A percentile compares a stretch with the other conserved stretches of the same genome.
Evolutionary conservation across 352 stramenopile genomes (phyloP).

Genomic region (Globisporangium takayamanum): DNA sequence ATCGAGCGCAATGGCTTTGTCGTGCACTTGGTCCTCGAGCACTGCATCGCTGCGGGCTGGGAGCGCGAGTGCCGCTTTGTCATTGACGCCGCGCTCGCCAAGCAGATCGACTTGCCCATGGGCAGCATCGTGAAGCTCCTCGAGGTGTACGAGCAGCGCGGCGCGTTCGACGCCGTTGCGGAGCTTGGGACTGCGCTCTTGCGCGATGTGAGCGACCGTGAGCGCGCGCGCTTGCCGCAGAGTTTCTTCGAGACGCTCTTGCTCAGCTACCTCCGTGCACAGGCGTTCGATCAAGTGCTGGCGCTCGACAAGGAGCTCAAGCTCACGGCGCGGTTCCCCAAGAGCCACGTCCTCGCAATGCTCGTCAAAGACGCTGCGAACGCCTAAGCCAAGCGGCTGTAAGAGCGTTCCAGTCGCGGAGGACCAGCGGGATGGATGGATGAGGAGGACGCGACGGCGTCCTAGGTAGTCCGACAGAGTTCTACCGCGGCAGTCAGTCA

Average conservation of each 20-base stretch:
- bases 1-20: conserved; percentile 35
- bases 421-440: too few species aligned
- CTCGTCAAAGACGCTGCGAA: conserved; percentile 28
- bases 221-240: conserved; percentile 8
- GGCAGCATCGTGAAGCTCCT: conserved; percentile 19
- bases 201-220: not conserved
- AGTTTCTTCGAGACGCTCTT: conserved; percentile 19
- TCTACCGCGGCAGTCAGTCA: too few species aligned
- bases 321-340: conserved; percentile 15
- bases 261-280: conserved; percentile 11
- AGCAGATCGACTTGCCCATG: conserved; percentile 15
- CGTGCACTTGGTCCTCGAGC: conserved; percentile 34
- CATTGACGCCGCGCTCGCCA: conserved; percentile 13
- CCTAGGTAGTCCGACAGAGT: too few species aligned
- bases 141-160: conserved; percentile 9
- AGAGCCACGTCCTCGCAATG: conserved; percentile 9
- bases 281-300: conserved; percentile 10
- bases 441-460: too few species aligned
- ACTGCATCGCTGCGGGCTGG: conserved; percentile 21
- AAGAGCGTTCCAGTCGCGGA: too few species aligned
- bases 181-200: conserved; percentile 13
- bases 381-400: conserved; percentile 12
- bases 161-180: conserved; percentile 7
- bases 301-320: conserved; percentile 8
- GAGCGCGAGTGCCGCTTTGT: conserved; percentile 18